Percentiles rank a stretch among this genome's conserved stretches.
phyloP scores from a whole-genome alignment of 371 early-diverging fungal species.

The Fennellomyces sp. region DNA sequence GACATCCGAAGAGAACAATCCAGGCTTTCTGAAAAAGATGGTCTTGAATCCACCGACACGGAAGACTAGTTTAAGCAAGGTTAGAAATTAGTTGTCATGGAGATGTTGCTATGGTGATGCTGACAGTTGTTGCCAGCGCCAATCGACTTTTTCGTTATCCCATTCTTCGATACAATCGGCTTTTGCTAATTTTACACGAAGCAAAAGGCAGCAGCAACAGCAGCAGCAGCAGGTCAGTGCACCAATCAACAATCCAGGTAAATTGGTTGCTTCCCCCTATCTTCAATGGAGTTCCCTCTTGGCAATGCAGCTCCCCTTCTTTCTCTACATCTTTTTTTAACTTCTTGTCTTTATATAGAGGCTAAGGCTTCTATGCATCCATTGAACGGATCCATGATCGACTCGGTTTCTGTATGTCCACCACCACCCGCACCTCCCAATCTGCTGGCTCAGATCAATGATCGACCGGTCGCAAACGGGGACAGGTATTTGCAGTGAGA shows the following conservation, averaged over 20 bases:
- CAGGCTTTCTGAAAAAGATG: background rate
- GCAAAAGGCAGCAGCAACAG: slow-evolving; percentile 19
- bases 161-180: slow-evolving; percentile 28
- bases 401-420: background rate
- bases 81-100: background rate
- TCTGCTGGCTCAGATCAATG: slow-evolving; percentile 8
- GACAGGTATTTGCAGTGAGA: background rate
- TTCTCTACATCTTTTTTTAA: slow-evolving; percentile 7
- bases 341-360: slow-evolving; percentile 28
- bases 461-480: background rate
- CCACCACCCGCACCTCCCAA: slow-evolving; percentile 3
- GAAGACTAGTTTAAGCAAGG: slow-evolving; percentile 1
- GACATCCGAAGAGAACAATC: slow-evolving; percentile 20
- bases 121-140: slow-evolving; percentile 13
- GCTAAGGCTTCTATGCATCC: slow-evolving; percentile 57
- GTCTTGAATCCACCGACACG: slow-evolving; percentile 8
- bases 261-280: background rate
- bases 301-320: background rate
- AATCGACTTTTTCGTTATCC: slow-evolving; percentile 36
- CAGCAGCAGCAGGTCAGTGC: slow-evolving; percentile 24
- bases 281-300: slow-evolving; percentile 2
- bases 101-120: background rate
- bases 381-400: slow-evolving; percentile 19
- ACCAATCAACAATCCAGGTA: slow-evolving; percentile 35
- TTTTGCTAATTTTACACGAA: slow-evolving; percentile 30